Evolutionary conservation across 163 green algal species (phyloP), one percentile per base, ranked within the genome.

Genomic region (Chlamydomonas reinhardtii): DNA sequence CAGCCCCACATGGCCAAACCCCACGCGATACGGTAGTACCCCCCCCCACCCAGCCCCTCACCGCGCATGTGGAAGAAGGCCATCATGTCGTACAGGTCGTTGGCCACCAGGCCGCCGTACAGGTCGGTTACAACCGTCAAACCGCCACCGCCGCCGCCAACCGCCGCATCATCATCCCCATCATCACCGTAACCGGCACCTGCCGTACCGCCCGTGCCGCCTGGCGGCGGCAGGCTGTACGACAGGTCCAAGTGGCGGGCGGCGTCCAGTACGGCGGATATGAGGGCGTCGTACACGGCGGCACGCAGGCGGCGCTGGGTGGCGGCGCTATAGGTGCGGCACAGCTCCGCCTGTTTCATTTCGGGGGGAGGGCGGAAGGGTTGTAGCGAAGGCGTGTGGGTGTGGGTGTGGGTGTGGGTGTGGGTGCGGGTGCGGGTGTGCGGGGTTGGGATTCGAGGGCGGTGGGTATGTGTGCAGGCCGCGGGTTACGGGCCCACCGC

Each of bases 241-340:
- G 20, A 22, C 80, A 86, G 70, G 29, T 86, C 62, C 34, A 86
- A 56, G 80, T 86, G 48, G 5, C 80, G 69, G 0, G 34, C 68
- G 34, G 80, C 56, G 35, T 86, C 80, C 17, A 86, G 80, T 65
- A 73, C 70, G 34, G 69, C 54, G 54, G 37, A 2, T 35, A 86
- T 79, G 24, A 86, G 59, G 12, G 80, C 35, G 70, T 86, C 80
- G 80, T 86, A 86, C 69, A 86, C 43, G 4, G 70, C 80, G 12
- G 27, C 9, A 2, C 70, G 70, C 34, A 86, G 52, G 48, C 66
- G 80, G 9, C 54, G 69, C 22, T 56, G 37, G 3, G 75, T 59
- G 12, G 52, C 52, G 11, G 24, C 6, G 32, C 68, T 48, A 69
- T 78, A 73, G 9, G 52, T 32, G 5, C 32, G 22, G 32, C 77